A percentile compares a stretch with the other conserved stretches of the same genome.
These are phyloP conservation scores for Eucalyptus erythrocorys DNA, from an alignment of 345 rosid species.

Conservation along the genomic window DNA sequence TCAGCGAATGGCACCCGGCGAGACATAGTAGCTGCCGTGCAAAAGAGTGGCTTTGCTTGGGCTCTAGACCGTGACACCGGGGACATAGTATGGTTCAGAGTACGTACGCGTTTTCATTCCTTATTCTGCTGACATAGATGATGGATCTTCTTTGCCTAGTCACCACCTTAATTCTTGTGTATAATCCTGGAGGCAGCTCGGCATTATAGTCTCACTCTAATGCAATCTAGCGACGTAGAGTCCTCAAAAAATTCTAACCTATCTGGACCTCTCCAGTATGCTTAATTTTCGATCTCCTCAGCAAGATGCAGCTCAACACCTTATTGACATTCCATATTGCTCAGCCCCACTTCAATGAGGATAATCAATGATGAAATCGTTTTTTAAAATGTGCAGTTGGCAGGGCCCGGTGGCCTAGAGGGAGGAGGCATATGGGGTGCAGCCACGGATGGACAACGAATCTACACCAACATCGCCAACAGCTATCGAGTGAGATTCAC, in stretches of 20 bases:
- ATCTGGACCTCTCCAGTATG: background rate
- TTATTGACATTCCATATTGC: background rate
- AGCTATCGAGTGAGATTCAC: slow-evolving; percentile 11
- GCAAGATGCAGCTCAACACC: background rate
- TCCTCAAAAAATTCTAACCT: background rate
- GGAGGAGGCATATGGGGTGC: slow-evolving; percentile 30
- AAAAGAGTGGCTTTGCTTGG: slow-evolving; percentile 40
- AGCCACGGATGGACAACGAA: slow-evolving; percentile 20
- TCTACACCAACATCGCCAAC: slow-evolving; percentile 30
- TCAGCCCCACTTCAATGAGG: background rate
- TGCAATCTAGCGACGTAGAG: background rate
- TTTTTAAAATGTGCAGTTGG: background rate
- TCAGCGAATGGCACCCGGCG: background rate
- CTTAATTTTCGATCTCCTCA: background rate
- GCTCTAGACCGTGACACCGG: slow-evolving; percentile 30
- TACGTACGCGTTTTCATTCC: background rate
- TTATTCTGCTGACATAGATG: background rate
- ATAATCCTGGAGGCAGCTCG: background rate
- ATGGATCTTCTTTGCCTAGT: background rate
- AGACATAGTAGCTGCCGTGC: slow-evolving; percentile 18
- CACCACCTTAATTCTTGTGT: background rate
- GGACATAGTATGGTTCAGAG: slow-evolving; percentile 24
- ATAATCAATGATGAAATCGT: background rate
- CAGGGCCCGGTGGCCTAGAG: slow-evolving; percentile 25
- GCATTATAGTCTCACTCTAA: background rate